Percentiles rank a stretch among this genome's conserved stretches.
These are phyloP conservation scores for Microcyclosporella mali DNA, from an alignment of 2,329 filamentous ascomycete species.

Conservation along the genomic window DNA sequence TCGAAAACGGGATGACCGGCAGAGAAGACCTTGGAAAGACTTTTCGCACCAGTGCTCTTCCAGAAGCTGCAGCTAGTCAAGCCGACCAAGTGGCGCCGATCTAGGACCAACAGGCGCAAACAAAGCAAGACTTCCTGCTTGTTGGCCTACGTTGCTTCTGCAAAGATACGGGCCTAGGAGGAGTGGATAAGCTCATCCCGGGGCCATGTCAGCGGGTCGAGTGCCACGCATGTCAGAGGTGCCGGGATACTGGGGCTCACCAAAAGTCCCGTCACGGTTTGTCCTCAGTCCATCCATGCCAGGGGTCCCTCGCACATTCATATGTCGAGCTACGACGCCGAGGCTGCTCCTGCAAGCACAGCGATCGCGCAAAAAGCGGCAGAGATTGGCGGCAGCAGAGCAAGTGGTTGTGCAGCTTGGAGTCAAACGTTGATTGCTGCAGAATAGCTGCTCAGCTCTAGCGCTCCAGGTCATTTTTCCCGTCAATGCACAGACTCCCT, in stretches of 20 bases:
- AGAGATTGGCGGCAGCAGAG: neutral
- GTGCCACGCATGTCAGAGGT: conserved; percentile 1
- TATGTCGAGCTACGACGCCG: neutral
- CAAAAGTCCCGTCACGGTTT: neutral
- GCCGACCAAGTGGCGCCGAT: neutral
- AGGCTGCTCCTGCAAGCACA: no score
- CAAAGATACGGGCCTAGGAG: neutral
- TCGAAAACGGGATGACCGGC: neutral
- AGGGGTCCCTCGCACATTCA: neutral
- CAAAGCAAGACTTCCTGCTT: neutral
- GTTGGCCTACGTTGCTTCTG: neutral
- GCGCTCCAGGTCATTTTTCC: neutral
- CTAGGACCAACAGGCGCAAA: neutral
- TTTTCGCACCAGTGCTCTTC: neutral
- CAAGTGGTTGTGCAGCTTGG: neutral
- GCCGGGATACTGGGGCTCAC: conserved; percentile 4
- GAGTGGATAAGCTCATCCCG: conserved; percentile 3
- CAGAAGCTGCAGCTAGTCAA: neutral
- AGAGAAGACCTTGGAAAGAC: neutral
- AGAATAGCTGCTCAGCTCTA: neutral
- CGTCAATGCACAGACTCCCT: neutral
- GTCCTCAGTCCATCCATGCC: neutral
- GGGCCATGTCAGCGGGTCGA: conserved; percentile 7
- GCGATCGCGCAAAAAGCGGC: no score
- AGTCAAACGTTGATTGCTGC: neutral